A percentile compares a stretch with the other conserved stretches of the same genome.
These are phyloP conservation scores for Candolleomyces eurysporus DNA, from an alignment of 768 basidiomycete species.

Conservation along the genomic window DNA sequence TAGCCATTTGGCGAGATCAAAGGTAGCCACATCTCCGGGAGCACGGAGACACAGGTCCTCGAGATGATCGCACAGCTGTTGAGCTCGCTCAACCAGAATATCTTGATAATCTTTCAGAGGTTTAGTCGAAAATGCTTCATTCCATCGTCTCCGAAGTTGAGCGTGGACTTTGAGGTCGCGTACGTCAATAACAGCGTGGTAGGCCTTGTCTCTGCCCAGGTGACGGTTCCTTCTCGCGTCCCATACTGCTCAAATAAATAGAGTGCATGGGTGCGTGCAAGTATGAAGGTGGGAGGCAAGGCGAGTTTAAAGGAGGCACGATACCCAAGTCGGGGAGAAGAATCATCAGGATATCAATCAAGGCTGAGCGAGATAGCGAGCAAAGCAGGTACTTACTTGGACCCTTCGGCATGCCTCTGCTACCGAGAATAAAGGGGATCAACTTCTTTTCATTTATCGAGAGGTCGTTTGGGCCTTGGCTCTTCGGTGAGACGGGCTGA, in stretches of 20 bases:
- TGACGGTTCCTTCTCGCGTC: conserved; percentile 23
- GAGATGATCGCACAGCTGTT: conserved; percentile 1
- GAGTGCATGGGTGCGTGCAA: not conserved
- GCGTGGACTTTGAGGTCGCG: conserved; percentile 31
- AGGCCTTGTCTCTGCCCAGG: conserved; percentile 3
- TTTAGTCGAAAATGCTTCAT: conserved; percentile 31
- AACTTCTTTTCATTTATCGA: conserved; percentile 34
- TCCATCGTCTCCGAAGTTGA: conserved; percentile 38
- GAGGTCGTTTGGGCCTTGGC: conserved; percentile 46
- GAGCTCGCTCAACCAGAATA: not conserved
- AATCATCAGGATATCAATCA: too few relatives aligned
- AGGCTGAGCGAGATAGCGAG: not conserved
- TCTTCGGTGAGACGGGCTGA: conserved; percentile 1
- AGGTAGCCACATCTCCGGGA: conserved; percentile 15
- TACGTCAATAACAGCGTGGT: conserved; percentile 27
- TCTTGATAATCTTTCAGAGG: conserved; percentile 20
- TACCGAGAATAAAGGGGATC: conserved; percentile 32
- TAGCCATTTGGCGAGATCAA: conserved; percentile 35
- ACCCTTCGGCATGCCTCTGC: conserved; percentile 41
- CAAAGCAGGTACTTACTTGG: conserved; percentile 22
- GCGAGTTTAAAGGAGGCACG: too few relatives aligned
- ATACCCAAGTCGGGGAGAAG: not conserved
- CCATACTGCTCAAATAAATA: conserved; percentile 24
- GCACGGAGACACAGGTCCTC: conserved; percentile 4
- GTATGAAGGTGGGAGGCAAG: too few relatives aligned